Conservation (phyloP, 345 rosid genomes). For the Isatis tinctoria region DNA sequence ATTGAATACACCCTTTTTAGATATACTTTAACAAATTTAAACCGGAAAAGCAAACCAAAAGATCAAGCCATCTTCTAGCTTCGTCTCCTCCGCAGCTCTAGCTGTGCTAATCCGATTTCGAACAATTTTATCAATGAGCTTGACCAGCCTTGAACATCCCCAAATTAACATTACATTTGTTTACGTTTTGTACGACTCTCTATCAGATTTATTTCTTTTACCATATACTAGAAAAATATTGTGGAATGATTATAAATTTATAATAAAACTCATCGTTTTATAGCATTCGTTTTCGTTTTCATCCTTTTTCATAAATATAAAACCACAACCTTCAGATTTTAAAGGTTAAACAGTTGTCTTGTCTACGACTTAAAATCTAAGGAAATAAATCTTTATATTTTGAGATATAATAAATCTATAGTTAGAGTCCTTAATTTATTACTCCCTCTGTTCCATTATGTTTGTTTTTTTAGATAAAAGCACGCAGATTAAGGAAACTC, state of each 20-base stretch:
- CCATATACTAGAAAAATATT: not conserved
- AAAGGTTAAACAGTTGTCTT: not conserved
- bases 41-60: too few relatives aligned
- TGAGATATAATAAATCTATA: not conserved
- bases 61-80: too few relatives aligned
- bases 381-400: not conserved
- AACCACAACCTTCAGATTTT: not conserved
- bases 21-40: too few relatives aligned
- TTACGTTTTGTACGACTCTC: not conserved
- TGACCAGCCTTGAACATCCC: too few relatives aligned
- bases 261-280: not conserved
- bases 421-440: not conserved
- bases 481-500: too few relatives aligned
- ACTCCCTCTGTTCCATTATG: too few relatives aligned
- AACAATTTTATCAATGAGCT: too few relatives aligned
- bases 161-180: too few relatives aligned
- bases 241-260: not conserved
- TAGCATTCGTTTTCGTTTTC: not conserved
- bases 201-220: not conserved
- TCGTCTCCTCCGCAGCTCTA: too few relatives aligned
- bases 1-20: too few relatives aligned
- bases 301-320: not conserved
- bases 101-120: too few relatives aligned
- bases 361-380: not conserved
- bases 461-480: too few relatives aligned